phyloP scores from a whole-genome alignment of 768 basidiomycete species.

The Fomitopsis pulvina region DNA sequence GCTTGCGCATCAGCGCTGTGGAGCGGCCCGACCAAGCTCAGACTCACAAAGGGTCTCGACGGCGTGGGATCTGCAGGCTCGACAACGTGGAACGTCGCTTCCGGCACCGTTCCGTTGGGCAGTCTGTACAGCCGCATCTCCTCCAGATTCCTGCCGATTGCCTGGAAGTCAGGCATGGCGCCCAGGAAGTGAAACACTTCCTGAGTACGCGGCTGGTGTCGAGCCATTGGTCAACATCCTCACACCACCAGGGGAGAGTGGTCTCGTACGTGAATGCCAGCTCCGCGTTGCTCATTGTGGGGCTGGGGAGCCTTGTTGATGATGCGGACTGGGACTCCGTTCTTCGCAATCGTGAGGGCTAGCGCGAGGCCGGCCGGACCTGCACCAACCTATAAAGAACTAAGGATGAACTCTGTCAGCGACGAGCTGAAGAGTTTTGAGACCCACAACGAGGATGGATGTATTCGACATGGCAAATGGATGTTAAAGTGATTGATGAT shows the following conservation, averaged over 20 bases:
- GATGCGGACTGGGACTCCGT: slow-evolving; percentile 15
- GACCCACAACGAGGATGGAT: no score
- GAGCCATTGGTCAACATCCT: neutral
- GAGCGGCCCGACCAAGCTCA: neutral
- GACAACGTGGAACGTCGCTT: slow-evolving; percentile 1
- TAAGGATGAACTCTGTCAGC: no score
- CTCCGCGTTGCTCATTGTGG: slow-evolving; percentile 19
- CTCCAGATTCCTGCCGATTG: neutral
- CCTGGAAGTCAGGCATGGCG: slow-evolving; percentile 9
- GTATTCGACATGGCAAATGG: no score
- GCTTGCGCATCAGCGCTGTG: neutral
- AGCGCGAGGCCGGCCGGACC: slow-evolving; percentile 6
- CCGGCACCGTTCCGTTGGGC: slow-evolving; percentile 9
- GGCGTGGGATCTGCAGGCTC: slow-evolving; percentile 3
- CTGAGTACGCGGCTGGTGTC: slow-evolving; percentile 13
- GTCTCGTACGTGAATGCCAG: slow-evolving; percentile 19
- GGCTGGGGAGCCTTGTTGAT: slow-evolving; percentile 12
- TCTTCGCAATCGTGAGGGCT: slow-evolving; percentile 12
- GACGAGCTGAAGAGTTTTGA: no score
- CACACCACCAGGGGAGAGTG: neutral
- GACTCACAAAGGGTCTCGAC: slow-evolving; percentile 11
- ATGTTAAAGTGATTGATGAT: no score
- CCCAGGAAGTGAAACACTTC: slow-evolving; percentile 17
- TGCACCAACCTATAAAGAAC: neutral
- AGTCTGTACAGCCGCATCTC: slow-evolving; percentile 11